Evolutionary conservation across 2,329 filamentous ascomycete species (phyloP), one percentile per base, ranked within the genome.

Genomic region (Aspergillus sp.): DNA sequence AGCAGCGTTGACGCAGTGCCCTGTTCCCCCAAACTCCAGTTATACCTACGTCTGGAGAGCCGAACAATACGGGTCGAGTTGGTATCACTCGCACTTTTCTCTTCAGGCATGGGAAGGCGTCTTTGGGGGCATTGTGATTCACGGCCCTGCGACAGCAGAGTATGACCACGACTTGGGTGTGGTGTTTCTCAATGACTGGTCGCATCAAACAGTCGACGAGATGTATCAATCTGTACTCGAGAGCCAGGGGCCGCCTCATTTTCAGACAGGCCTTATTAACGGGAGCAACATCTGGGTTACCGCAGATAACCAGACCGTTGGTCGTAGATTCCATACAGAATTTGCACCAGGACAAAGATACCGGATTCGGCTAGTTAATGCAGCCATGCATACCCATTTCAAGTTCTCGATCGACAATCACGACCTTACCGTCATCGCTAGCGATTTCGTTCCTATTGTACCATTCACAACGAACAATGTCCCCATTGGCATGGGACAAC

Each of bases 381-480:
- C 65, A 3, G 70, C 69, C 0, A 61, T 64, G 5, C 66, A 72
- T 19, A 70, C 66, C 1, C 61, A 67, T 23, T 74, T 67, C 55
- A 69, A 67, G 51, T 86, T 89, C 68, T 75, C 72, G 48, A 76
- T 81, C 25, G 79, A 81, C 43, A 80, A 82, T 54, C 87, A 89
- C 70, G 80, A 69, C 0, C 70, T 89, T 65, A 82, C 78, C 0
- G 85, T 89, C 38, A 85, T 89, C 41, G 78, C 81, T 0, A 76
- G 73, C n/a, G 87, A 88, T 61, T 73, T 88, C 4, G 83, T 88
- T 0, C 84, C 86, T 2, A 79, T 89, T 23, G 67, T 77, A 23
- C 86, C 86, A 0, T 89, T 83, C 61, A 72, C 73, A 0, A 81
- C 85, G 0, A 76, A 78, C 0, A 75, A 74, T 19, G 53, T 86